phyloP scores from a whole-genome alignment of 208 protist species.

The Leishmania amazonensis region DNA sequence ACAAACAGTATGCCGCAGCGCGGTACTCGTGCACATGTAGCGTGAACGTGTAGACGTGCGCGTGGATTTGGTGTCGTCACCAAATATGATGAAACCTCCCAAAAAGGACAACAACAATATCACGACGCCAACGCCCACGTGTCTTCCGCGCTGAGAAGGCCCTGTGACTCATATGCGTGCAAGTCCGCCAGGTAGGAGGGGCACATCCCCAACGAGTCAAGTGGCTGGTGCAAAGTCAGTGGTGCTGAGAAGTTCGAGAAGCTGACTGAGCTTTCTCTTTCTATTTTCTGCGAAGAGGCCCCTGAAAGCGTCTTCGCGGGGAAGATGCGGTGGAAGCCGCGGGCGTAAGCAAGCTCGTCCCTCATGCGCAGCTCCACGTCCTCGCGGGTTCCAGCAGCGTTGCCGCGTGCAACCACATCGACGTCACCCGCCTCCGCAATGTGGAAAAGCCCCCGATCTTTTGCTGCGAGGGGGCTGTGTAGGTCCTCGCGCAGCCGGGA shows the following conservation, averaged over 20 bases:
- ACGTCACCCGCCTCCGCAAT: neutral
- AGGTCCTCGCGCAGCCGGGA: constrained; percentile 7
- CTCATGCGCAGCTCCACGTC: constrained; percentile 59
- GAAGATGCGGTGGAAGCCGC: constrained; percentile 87
- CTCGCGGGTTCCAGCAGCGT: constrained; percentile 4
- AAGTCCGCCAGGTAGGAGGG: constrained; percentile 18
- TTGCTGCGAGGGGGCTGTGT: constrained; percentile 1
- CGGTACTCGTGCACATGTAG: neutral
- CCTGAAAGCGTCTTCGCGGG: constrained; percentile 31
- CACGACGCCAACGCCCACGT: constrained; percentile 13
- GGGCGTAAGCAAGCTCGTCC: constrained; percentile 67
- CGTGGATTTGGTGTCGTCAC: neutral
- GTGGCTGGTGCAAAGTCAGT: constrained; percentile 2
- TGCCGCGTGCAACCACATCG: neutral
- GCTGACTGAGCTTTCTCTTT: neutral
- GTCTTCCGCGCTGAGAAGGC: constrained; percentile 16
- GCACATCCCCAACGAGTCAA: constrained; percentile 13
- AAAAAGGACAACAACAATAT: neutral
- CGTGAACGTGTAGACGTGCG: neutral
- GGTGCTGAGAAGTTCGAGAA: neutral
- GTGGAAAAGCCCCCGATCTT: constrained; percentile 10
- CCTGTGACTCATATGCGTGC: constrained; percentile 9
- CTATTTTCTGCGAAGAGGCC: neutral
- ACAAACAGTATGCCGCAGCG: neutral
- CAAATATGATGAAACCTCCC: too few relatives aligned